phyloP scores from a whole-genome alignment of 345 rosid genomes.

The Corymbia maculata region DNA sequence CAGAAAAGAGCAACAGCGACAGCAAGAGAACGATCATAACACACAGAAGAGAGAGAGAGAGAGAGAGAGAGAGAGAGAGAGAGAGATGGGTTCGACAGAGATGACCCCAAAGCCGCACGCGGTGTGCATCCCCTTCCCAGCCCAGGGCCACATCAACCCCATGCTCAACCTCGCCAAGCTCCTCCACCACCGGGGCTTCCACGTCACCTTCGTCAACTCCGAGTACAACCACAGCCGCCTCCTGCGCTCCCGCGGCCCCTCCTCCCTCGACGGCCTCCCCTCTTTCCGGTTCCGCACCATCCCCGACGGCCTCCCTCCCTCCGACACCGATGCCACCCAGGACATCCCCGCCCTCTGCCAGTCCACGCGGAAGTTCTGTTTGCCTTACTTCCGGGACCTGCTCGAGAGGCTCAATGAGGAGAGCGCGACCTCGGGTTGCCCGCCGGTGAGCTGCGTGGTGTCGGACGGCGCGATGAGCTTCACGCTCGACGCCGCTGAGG shows the following conservation, averaged over 20 bases:
- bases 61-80: conserved; percentile 7
- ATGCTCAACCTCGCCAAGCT: conserved; percentile 46
- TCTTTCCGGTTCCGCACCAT: conserved; percentile 29
- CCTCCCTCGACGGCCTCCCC: conserved; percentile 24
- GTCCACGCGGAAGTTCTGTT: conserved; percentile 16
- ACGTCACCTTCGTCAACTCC: conserved; percentile 45
- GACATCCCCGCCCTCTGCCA: conserved; percentile 28
- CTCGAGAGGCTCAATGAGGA: conserved; percentile 15
- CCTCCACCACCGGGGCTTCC: conserved; percentile 33
- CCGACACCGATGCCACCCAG: conserved; percentile 27
- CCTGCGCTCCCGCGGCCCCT: conserved; percentile 20
- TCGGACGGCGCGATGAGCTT: conserved; percentile 35
- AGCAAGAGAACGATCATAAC: too few relatives aligned
- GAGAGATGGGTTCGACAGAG: neutral
- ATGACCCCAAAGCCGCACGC: conserved; percentile 20
- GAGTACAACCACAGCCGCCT: conserved; percentile 39
- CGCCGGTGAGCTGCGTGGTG: conserved; percentile 26
- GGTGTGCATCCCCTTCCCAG: conserved; percentile 45
- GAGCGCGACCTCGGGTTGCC: neutral
- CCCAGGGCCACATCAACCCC: conserved; percentile 52
- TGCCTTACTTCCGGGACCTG: conserved; percentile 22
- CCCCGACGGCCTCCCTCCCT: conserved; percentile 39
- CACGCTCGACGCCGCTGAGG: conserved; percentile 29
- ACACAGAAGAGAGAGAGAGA: neutral
- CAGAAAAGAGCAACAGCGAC: too few relatives aligned